phyloP scores from a whole-genome alignment of 1,139 yeast genomes.

The Blastobotrys illinoisensis region DNA sequence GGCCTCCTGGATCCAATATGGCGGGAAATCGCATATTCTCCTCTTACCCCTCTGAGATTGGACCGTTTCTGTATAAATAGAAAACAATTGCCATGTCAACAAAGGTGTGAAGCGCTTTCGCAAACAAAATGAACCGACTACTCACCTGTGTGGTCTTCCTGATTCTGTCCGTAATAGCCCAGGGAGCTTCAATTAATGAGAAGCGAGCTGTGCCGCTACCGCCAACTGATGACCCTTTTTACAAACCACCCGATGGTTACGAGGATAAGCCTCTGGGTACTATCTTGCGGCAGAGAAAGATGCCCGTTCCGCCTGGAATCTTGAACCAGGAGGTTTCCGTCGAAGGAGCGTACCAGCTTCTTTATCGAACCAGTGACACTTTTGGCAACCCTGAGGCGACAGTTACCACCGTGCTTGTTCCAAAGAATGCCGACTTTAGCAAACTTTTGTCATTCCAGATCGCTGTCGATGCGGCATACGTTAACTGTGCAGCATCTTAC shows the following conservation, averaged over 20 bases:
- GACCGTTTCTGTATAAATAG: neutral
- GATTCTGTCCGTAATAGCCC: neutral
- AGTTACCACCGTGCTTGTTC: constrained; percentile 27
- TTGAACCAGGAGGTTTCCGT: constrained; percentile 1
- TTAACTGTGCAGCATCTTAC: constrained; percentile 30
- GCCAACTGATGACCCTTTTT: constrained; percentile 23
- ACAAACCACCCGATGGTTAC: constrained; percentile 20
- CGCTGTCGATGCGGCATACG: constrained; percentile 26
- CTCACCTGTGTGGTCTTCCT: neutral
- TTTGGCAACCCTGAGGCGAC: constrained; percentile 23
- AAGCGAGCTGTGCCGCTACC: neutral
- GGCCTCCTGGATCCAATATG: neutral
- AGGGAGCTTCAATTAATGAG: neutral
- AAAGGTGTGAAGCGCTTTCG: neutral
- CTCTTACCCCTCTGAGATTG: neutral
- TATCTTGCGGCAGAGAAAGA: constrained; percentile 14
- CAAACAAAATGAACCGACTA: neutral
- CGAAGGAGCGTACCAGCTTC: constrained; percentile 19
- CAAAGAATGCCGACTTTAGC: constrained; percentile 15
- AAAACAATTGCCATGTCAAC: neutral
- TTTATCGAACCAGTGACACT: constrained; percentile 25
- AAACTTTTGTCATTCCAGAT: constrained; percentile 26
- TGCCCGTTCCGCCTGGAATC: constrained; percentile 11
- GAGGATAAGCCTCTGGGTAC: constrained; percentile 16
- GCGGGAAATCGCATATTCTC: neutral